Base-by-base conservation (phyloP, 2,329 filamentous ascomycete genomes). In the Cadophora gregata region DNA sequence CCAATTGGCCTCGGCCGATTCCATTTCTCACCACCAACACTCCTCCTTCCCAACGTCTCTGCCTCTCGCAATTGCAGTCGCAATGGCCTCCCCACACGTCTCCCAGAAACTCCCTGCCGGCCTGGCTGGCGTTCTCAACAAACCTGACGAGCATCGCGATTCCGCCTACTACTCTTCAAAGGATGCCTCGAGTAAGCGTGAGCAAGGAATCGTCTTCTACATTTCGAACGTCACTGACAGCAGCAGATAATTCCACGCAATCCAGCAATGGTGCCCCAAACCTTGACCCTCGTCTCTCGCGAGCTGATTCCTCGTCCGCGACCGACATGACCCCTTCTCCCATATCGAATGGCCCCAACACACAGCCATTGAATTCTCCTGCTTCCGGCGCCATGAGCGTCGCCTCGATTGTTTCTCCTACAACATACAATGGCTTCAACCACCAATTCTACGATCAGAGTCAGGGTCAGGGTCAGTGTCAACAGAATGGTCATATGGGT, bases 281-380 rank as follows among this genome's bases (percentile, higher is more conserved):
- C 19, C 64, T 72, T 50, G 67, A 73, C 10, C 66, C 69, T 45
- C 58, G 59, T 24, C 61, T 69, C 16, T 63, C 70, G 14, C 70
- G 68, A 47, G 87, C 85, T 67, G 83, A 85, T 53, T 74, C 74
- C 16, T 82, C 83, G 4, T 80, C 81, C 24, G 79, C 51, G 10
- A 63, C 81, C 36, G 87, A 90, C 73, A 88, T 89, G 78, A 89
- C 87, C 0, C 87, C 87, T 0, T 89, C 87, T 1, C 87, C 87
- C 9, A 84, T 86, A 21, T 79, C 75, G 19, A 73, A 81, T 47
- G 83, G 84, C 72, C 69, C 71, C 14, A 64, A 69, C 24, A 72
- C 69, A 78, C 85, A 85, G 53, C 78, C 85, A 10, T 76, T 88
- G 21, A 79, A 85, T 42, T 89, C 87, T 8, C 86, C 87, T 6